Base-by-base conservation (phyloP, 306 rosid genomes). In the Purshia tridentata region DNA sequence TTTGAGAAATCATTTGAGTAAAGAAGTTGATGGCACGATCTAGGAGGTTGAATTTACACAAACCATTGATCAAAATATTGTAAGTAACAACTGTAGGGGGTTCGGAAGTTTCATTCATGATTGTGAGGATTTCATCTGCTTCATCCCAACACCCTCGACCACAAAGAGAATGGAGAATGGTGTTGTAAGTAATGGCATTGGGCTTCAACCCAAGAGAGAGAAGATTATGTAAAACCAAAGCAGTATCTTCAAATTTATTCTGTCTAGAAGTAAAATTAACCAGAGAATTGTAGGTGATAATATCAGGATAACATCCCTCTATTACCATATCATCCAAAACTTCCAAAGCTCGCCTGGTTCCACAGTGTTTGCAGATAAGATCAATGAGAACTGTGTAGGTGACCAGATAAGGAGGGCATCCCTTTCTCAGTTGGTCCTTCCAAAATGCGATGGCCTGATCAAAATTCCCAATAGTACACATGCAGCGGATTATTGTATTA, bases 251-350 rank as follows among this genome's bases (percentile, higher is more conserved):
- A 65, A 73, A 87, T 16, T 75, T 88, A 77, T 90, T 90, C 82
- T 52, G 87, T 73, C 87, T 91, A 74, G 88, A 88, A 73, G 85
- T 86, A 62, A 79, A 78, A 80, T 86, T 89, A 55, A 91, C 60
- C 57, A 93, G 90, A 79, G 86, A 86, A 72, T 93, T 93, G 86
- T 87, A 89, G 8, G 88, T 88, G 47, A 84, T 42, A n/a, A 89
- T 84, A 82, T 93, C 96, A 15, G 97, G 98, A 73, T 75, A 84
- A 76, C 98, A 93, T 18, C 97, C 97, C 77, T 91, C 97, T 76
- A 60, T 74, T 49, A 85, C 91, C 78, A 91, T 72, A 72, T 91
- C 97, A 74, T 89, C 98, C 79, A 93, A 80, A 49, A 91, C 92
- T 85, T 86, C 94, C 46, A 89, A 78, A 70, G 94, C 97, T 46